Conservation (phyloP, 768 basidiomycete genomes). For the Tulasnella sp. region DNA sequence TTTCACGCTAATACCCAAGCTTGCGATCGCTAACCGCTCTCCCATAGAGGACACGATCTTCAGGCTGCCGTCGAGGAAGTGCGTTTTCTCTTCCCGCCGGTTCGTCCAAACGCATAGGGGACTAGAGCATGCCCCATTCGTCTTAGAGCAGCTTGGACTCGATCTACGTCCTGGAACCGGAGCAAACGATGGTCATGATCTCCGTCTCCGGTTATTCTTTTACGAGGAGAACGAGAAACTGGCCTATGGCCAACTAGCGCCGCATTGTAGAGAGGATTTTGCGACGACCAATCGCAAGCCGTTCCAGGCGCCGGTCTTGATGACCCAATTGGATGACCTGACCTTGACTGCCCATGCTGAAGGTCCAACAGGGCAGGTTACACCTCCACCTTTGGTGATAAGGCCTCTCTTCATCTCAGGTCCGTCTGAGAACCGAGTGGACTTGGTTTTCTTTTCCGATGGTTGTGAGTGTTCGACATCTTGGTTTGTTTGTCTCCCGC, state of each 20-base stretch:
- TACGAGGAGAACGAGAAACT: neutral
- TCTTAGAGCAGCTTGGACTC: neutral
- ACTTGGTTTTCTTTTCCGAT: slow-evolving; percentile 73
- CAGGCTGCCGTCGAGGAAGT: neutral
- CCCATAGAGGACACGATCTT: neutral
- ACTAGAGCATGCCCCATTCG: neutral
- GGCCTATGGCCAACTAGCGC: neutral
- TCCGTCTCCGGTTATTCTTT: neutral
- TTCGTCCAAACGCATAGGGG: neutral
- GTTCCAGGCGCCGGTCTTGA: neutral
- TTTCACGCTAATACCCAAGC: neutral
- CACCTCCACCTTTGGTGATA: neutral
- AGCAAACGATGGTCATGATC: neutral
- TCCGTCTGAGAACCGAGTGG: slow-evolving; percentile 58
- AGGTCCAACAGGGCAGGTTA: neutral
- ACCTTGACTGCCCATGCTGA: neutral
- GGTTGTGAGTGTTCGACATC: slow-evolving; percentile 53
- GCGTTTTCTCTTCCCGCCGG: neutral
- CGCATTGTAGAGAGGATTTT: neutral
- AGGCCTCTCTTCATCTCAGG: slow-evolving; percentile 58
- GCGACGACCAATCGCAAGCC: neutral
- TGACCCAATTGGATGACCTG: neutral
- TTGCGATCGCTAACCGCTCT: neutral
- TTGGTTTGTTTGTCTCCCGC: neutral
- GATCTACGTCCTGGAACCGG: neutral